phyloP scores from a whole-genome alignment of 345 rosid genomes.

The Lumnitzera littorea region DNA sequence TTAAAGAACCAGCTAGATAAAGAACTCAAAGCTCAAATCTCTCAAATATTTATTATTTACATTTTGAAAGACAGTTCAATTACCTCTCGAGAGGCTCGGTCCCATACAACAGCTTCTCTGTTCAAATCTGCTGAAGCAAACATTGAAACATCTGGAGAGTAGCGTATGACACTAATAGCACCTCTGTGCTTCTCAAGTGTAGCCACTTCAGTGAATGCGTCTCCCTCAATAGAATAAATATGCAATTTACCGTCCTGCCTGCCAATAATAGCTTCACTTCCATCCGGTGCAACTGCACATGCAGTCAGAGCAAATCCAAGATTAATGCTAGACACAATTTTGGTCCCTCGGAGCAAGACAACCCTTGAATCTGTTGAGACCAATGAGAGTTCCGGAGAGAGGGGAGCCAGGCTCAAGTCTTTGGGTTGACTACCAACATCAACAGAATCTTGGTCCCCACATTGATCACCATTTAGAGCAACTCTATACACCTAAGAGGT shows the following conservation, averaged over 20 bases:
- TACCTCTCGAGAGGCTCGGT: conserved; percentile 78
- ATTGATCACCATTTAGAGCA: conserved; percentile 58
- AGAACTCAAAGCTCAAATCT: background rate
- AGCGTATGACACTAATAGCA: conserved; percentile 68
- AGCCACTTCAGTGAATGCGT: conserved; percentile 65
- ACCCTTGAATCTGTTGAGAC: conserved; percentile 71
- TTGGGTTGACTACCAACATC: conserved; percentile 85
- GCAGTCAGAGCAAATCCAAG: conserved; percentile 83
- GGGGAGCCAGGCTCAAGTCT: conserved; percentile 74
- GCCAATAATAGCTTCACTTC: conserved; percentile 82
- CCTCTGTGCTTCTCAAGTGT: conserved; percentile 89
- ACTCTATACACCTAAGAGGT: conserved; percentile 63
- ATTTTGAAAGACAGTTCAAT: background rate
- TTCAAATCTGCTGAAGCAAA: conserved; percentile 86
- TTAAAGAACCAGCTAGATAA: too few relatives aligned
- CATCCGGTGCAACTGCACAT: conserved; percentile 78
- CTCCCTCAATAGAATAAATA: conserved; percentile 57
- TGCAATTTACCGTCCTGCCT: conserved; percentile 79
- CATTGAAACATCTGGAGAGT: conserved; percentile 90
- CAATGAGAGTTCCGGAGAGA: conserved; percentile 60
- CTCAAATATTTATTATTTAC: background rate
- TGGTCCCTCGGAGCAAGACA: conserved; percentile 62
- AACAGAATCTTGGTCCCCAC: conserved; percentile 52
- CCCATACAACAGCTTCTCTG: conserved; percentile 93
- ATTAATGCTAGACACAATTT: conserved; percentile 58